A percentile compares a stretch with the other conserved stretches of the same genome.
phyloP scores from a whole-genome alignment of 2,329 filamentous ascomycete species.

The Tothia fuscella region DNA sequence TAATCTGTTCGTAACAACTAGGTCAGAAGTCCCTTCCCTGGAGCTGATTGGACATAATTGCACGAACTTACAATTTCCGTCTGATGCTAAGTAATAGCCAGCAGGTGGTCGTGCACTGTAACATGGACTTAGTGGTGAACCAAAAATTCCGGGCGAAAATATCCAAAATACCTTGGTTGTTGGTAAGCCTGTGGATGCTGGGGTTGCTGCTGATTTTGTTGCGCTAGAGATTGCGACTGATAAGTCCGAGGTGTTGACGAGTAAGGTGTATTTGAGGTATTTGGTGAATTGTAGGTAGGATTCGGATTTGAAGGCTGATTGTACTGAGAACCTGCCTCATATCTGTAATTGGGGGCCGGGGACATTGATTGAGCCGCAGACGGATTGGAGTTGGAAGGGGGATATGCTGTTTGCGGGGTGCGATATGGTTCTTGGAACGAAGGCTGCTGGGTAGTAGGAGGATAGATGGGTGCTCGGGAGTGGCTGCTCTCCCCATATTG shows the following conservation, averaged over 20 bases:
- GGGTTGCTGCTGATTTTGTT: neutral
- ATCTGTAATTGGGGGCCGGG: neutral
- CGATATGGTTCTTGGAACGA: too few relatives aligned
- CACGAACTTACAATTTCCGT: slow-evolving; percentile 9
- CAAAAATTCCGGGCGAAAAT: slow-evolving; percentile 25
- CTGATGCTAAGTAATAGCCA: slow-evolving; percentile 6
- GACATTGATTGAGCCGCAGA: neutral
- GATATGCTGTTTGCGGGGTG: too few relatives aligned
- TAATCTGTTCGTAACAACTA: too few relatives aligned
- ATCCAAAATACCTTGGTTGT: slow-evolving; percentile 30
- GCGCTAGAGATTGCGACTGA: neutral
- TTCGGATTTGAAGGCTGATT: neutral
- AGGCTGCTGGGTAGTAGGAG: neutral
- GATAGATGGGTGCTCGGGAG: neutral
- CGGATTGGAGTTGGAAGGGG: too few relatives aligned
- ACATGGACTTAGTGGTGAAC: slow-evolving; percentile 27
- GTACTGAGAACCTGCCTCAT: neutral
- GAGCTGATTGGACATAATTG: too few relatives aligned
- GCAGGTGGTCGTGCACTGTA: slow-evolving; percentile 3
- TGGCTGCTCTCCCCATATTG: neutral
- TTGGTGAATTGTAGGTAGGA: neutral
- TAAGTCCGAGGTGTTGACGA: neutral
- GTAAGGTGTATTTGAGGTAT: neutral
- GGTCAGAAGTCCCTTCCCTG: too few relatives aligned
- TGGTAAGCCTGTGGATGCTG: neutral